phyloP scores from a whole-genome alignment of 2,329 filamentous ascomycete species.

The Parafenestella ontariensis region DNA sequence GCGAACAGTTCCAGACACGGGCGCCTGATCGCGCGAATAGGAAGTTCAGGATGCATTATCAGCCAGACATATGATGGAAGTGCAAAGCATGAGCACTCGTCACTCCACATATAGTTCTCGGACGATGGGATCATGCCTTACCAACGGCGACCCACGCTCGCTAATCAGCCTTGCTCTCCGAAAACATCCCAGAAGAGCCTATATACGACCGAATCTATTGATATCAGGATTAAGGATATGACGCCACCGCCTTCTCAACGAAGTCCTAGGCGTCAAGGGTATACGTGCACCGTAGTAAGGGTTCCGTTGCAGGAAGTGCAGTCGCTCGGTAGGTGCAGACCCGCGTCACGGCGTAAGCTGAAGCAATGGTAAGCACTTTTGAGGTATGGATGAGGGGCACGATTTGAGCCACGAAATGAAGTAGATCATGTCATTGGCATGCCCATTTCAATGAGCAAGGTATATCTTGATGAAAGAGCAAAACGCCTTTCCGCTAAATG shows the following conservation, averaged over 20 bases:
- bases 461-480: constrained; percentile 9
- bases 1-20: constrained; percentile 83
- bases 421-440: not conserved
- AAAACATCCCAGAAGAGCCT: not conserved
- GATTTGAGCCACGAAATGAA: not conserved
- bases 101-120: not conserved
- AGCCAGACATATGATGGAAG: constrained; percentile 71
- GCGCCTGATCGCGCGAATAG: constrained; percentile 85
- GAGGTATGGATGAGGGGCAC: not conserved
- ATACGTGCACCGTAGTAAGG: not conserved
- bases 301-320: not conserved
- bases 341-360: not conserved
- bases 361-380: not conserved
- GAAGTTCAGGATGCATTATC: constrained; percentile 88
- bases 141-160: not conserved
- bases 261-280: not conserved
- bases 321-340: not conserved
- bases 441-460: constrained; percentile 8
- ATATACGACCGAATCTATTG: not conserved
- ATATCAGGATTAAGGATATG: not conserved
- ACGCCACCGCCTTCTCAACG: not conserved
- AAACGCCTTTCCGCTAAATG: constrained; percentile 22
- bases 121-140: not conserved
- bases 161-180: not conserved
- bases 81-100: not conserved